A percentile compares a stretch with the other conserved stretches of the same genome.
Conservation (phyloP, 805 yeast genomes). For the Ogataea kodamae region DNA sequence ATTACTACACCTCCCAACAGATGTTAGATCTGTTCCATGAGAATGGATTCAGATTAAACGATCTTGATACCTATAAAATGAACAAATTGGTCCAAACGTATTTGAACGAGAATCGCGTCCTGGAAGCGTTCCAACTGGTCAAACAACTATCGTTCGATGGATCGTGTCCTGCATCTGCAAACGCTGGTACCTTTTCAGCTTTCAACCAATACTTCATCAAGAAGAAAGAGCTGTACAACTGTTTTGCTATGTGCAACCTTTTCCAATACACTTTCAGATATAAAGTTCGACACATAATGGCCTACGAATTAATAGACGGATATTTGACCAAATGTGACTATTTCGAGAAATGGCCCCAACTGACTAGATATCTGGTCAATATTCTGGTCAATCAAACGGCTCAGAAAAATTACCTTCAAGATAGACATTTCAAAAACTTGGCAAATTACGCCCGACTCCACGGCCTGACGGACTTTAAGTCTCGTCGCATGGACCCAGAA, state of each 20-base stretch:
- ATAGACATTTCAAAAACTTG: constrained; percentile 14
- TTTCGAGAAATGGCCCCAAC: constrained; percentile 27
- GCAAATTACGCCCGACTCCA: constrained; percentile 24
- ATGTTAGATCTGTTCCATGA: constrained; percentile 15
- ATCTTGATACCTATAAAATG: constrained; percentile 16
- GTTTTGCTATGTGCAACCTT: constrained; percentile 25
- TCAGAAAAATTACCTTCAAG: constrained; percentile 10
- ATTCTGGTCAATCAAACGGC: constrained; percentile 8
- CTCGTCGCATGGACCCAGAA: constrained; percentile 8
- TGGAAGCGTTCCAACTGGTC: constrained; percentile 22
- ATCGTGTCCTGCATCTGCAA: constrained; percentile 5
- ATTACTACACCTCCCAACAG: constrained; percentile 14
- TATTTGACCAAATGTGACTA: constrained; percentile 20
- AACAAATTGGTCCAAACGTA: constrained; percentile 23
- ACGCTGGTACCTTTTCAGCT: constrained; percentile 19
- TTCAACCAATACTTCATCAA: constrained; percentile 23
- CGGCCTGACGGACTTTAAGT: constrained; percentile 21
- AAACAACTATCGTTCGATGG: constrained; percentile 2
- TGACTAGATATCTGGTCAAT: constrained; percentile 18
- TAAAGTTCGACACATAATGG: constrained; percentile 13
- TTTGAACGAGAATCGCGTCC: constrained; percentile 12
- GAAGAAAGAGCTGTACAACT: constrained; percentile 21
- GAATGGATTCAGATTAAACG: constrained; percentile 12
- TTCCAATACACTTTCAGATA: constrained; percentile 16
- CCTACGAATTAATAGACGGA: constrained; percentile 18